Base-by-base conservation (phyloP, 2,329 filamentous ascomycete genomes). In the Biscogniauxia mediterranea region DNA sequence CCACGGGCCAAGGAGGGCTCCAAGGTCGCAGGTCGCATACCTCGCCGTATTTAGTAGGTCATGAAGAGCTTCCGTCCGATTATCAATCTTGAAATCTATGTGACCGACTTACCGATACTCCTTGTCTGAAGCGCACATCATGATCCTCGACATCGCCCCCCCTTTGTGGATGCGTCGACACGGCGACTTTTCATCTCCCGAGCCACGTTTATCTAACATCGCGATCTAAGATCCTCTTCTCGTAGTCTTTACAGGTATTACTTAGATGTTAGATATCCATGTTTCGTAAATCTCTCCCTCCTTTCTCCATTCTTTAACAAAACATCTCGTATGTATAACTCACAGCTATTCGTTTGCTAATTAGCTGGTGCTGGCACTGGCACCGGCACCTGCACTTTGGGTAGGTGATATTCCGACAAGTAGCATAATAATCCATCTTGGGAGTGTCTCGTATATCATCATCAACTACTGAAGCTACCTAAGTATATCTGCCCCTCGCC, bases 401-500 rank as follows among this genome's bases (percentile, higher is more conserved):
- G 28, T 32, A 13, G 7, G 28, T 9, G 7, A 32, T 32, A 21
- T 53, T 53, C 25, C 23, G 23, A n/a, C 38, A 46, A 52, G 52
- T 13, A 53, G 13, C 51, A 53, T 53, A 25, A 54, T 28, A 25
- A 42, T 53, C 19, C 21, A 28, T 59, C 56, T 59, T 38, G 8
- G 17, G 54, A 21, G 19, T 55, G 59, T 64, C 57, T 66, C 61
- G 61, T 66, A 62, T 65, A 62, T 61, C 52, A 63, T 61, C 64
- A 64, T 66, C 61, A 61, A 62, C 58, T 65, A 57, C 57, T 63
- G 59, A 63, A 64, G 65, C 51, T 68, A 63, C 59, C 55, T 66
- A 68, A 60, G 61, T 68, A 61, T 61, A 64, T 69, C 66, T 62
- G 60, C 64, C 59, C 63, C 42, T 63, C 57, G 5, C 5, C 23